Conservation (phyloP, 2,329 filamentous ascomycete genomes). For the Colletotrichum karsti region DNA sequence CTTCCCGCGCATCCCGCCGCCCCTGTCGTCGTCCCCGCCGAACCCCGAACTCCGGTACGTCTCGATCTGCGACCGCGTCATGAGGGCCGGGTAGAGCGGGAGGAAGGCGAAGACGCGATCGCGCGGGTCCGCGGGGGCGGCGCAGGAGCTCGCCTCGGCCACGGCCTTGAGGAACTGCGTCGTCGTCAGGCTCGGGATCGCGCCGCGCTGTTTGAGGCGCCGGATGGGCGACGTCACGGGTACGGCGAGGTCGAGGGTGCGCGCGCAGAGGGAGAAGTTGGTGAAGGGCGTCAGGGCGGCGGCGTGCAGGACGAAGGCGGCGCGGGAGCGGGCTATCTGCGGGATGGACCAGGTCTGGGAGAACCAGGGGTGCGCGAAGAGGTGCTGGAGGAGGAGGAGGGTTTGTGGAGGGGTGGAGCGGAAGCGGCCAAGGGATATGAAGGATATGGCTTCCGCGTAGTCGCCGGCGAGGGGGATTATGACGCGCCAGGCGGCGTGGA, state of each 20-base stretch:
- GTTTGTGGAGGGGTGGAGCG: background rate
- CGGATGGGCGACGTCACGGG: background rate
- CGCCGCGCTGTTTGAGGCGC: background rate
- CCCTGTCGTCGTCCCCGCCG: background rate
- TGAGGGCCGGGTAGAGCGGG: background rate
- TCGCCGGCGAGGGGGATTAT: slow-evolving; percentile 32
- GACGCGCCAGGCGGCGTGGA: slow-evolving; percentile 32
- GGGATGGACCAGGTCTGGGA: background rate
- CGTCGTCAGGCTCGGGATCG: background rate
- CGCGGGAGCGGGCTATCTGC: background rate
- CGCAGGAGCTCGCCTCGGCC: background rate
- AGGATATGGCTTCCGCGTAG: slow-evolving; percentile 13
- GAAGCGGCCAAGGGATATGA: background rate
- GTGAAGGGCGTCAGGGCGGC: background rate
- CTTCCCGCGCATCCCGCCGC: background rate
- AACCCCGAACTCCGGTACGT: background rate
- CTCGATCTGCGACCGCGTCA: background rate
- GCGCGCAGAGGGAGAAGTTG: background rate
- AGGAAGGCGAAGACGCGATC: slow-evolving; percentile 10
- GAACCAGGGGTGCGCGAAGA: slow-evolving; percentile 2
- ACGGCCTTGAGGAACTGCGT: slow-evolving; percentile 6
- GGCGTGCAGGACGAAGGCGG: background rate
- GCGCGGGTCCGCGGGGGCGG: background rate
- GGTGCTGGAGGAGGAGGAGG: background rate
- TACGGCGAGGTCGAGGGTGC: background rate